A percentile compares a stretch with the other conserved stretches of the same genome.
Conservation (phyloP, 73 alveolate species). For the Tetrahymena elliotti region DNA sequence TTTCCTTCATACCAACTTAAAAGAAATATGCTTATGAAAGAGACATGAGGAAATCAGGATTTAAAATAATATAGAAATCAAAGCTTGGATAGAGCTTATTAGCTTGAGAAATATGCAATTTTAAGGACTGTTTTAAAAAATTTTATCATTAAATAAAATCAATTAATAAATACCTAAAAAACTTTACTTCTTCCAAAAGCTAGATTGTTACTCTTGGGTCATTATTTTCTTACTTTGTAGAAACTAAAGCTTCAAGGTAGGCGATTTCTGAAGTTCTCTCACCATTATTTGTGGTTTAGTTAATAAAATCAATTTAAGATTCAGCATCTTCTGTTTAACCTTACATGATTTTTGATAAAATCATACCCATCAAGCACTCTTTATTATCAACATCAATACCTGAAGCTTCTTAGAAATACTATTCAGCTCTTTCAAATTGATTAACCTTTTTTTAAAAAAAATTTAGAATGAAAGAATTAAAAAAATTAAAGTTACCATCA, state of each 20-base stretch:
- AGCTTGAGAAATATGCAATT: constrained; percentile 68
- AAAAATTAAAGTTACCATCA: constrained; percentile 19
- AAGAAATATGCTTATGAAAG: constrained; percentile 69
- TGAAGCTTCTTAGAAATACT: constrained; percentile 80
- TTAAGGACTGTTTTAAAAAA: constrained; percentile 60
- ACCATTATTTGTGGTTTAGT: constrained; percentile 65
- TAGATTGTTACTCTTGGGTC: constrained; percentile 53
- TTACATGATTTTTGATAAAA: constrained; percentile 81
- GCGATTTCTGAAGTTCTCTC: constrained; percentile 67
- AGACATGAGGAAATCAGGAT: constrained; percentile 80
- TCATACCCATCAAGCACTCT: constrained; percentile 90
- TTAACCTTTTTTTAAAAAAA: constrained; percentile 29
- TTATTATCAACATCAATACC: constrained; percentile 78
- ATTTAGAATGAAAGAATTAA: background rate
- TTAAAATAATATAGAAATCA: constrained; percentile 71
- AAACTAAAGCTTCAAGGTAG: constrained; percentile 54
- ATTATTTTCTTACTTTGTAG: constrained; percentile 50
- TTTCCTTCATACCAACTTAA: constrained; percentile 49
- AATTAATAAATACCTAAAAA: background rate
- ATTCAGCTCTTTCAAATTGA: constrained; percentile 74
- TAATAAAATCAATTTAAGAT: constrained; percentile 80
- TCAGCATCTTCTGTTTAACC: constrained; percentile 93
- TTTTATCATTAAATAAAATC: background rate
- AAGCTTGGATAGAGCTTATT: constrained; percentile 63
- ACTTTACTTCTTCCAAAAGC: background rate